phyloP scores from a whole-genome alignment of 768 basidiomycete species.

The Leccinum rimulosum region DNA sequence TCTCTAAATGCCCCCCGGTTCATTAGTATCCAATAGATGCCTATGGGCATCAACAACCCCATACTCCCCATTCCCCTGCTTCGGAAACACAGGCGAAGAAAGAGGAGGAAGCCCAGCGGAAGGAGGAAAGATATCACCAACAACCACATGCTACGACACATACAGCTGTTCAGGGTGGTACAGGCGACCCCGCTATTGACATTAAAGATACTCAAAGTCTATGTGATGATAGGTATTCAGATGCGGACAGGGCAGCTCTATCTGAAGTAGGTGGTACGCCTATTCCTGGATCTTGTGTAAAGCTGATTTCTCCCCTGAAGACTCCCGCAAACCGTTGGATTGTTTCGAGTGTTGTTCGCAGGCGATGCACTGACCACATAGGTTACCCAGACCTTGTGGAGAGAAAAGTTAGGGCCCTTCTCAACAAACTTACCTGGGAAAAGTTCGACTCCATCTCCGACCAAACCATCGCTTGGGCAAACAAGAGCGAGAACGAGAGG shows the following conservation, averaged over 20 bases:
- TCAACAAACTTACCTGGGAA: slow-evolving; percentile 97
- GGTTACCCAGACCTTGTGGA: slow-evolving; percentile 33
- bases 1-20: slow-evolving; percentile 4
- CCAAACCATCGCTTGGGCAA: slow-evolving; percentile 94
- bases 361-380: slow-evolving; percentile 23
- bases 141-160: too few species aligned
- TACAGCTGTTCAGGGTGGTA: too few species aligned
- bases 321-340: too few species aligned
- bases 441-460: slow-evolving; percentile 94
- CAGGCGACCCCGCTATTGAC: slow-evolving; percentile 16
- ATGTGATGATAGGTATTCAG: too few species aligned
- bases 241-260: too few species aligned
- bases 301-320: too few species aligned
- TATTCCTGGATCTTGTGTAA: too few species aligned
- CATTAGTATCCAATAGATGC: slow-evolving; percentile 45
- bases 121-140: slow-evolving; percentile 33
- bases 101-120: slow-evolving; percentile 42
- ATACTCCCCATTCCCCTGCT: slow-evolving; percentile 42
- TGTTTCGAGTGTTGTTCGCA: too few species aligned
- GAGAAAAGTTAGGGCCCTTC: slow-evolving; percentile 81
- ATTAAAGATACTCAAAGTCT: too few species aligned
- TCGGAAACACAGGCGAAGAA: slow-evolving; percentile 38
- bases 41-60: slow-evolving; percentile 45
- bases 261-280: too few species aligned
- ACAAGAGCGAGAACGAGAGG: slow-evolving; percentile 88